Base-by-base conservation (phyloP, 2,329 filamentous ascomycete species). In the Colletotrichum sojae region DNA sequence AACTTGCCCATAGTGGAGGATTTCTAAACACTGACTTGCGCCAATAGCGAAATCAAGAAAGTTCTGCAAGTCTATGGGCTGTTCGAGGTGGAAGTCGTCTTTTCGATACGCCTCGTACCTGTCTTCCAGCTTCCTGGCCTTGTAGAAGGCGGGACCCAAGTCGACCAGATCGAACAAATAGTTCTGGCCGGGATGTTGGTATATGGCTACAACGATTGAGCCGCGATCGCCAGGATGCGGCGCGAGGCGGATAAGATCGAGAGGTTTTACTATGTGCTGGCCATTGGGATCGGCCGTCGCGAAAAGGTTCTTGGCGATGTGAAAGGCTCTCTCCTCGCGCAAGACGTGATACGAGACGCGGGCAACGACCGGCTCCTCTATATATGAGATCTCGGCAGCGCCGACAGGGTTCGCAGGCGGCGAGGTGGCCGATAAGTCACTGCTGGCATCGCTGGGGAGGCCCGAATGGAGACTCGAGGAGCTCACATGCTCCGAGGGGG, bases 21-120 rank as follows among this genome's bases (percentile, higher is more conserved):
- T 90, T 79, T 98, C 95, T 55, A 97, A 82, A 76, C 94, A 97
- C 78, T 97, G 90, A 6, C 92, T 89, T 1, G 95, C 93, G 25
- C 95, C 95, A 67, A 97, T 93, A 36, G 95, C 95, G 77, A 98
- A 98, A 75, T 97, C 92, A 31, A 98, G 86, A 75, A 98, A 98
- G 16, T 89, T 85, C 54, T 92, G 86, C 6, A 98, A 83, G 53
- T 91, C 90, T 51, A 96, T 90, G 45, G 89, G 87, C 18, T 88
- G 84, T 18, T 84, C 84, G 1, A 90, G 83, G 2, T 79, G 80
- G 45, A 84, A 83, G n/a, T 84, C 78, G 45, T 83, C 77, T 46
- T 80, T 83, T 43, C 79, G 80, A 65, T 82, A 78, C 0, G 81
- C 81, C 45, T 85, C 82, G 73, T 84, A 87, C 25, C 79, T 79